Evolutionary conservation across 2,329 filamentous ascomycete species (phyloP).

Genomic region (Pseudofabraea citricarpa): DNA sequence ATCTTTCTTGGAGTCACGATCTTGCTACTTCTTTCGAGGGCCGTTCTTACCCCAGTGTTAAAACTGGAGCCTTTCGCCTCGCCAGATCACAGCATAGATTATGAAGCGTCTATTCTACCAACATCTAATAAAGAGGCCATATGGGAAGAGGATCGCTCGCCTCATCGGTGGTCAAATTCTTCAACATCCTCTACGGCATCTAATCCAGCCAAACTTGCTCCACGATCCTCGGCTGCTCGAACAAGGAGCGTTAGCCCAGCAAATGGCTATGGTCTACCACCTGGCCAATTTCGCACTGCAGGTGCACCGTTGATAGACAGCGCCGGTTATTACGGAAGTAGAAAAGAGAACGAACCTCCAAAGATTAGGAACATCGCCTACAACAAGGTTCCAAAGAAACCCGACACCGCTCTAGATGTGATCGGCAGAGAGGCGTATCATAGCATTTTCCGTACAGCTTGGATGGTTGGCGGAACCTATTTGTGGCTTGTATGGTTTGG

Average conservation of each 20-base stretch:
- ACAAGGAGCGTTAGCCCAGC: conserved; percentile 22
- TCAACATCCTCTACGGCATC: conserved; percentile 24
- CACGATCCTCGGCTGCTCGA: conserved; percentile 19
- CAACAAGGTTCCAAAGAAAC: conserved; percentile 17
- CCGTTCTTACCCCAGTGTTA: conserved; percentile 52
- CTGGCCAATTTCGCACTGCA: conserved; percentile 15
- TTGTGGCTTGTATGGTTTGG: conserved; percentile 55
- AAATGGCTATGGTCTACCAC: conserved; percentile 23
- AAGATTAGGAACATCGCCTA: background rate
- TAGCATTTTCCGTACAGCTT: conserved; percentile 56
- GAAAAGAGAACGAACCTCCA: background rate
- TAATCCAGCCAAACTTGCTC: conserved; percentile 16
- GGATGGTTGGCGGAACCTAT: conserved; percentile 62
- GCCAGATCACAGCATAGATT: conserved; percentile 1
- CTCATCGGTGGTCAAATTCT: conserved; percentile 18
- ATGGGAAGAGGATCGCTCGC: conserved; percentile 5
- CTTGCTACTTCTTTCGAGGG: conserved; percentile 45
- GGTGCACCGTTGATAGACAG: conserved; percentile 13
- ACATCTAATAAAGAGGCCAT: conserved; percentile 16
- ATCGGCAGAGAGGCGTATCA: conserved; percentile 57
- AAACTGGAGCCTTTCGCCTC: conserved; percentile 32
- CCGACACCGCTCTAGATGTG: conserved; percentile 34
- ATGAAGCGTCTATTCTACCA: conserved; percentile 16
- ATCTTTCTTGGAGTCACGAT: conserved; percentile 52
- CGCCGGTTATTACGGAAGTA: conserved; percentile 9